Evolutionary conservation across 2,329 filamentous ascomycete genomes (phyloP).

Genomic region (Grosmannia serpens): DNA sequence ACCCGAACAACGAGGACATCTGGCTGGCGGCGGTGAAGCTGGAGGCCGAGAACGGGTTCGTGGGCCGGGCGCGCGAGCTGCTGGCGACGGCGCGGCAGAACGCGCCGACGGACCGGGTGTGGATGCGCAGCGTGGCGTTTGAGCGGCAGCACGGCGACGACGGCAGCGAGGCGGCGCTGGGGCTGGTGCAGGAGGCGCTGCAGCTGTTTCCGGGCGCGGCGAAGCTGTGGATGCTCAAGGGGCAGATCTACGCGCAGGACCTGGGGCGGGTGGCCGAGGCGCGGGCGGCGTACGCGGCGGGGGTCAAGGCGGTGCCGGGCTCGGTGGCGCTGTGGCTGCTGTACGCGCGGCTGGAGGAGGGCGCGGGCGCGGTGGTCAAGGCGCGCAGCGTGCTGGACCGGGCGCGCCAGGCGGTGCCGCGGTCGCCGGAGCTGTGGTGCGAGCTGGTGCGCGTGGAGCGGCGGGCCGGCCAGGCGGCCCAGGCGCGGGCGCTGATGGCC

Average conservation of each 20-base stretch:
- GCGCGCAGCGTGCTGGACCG: constrained; percentile 89
- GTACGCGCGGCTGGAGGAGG: constrained; percentile 79
- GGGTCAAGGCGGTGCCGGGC: constrained; percentile 74
- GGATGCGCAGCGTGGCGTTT: constrained; percentile 92
- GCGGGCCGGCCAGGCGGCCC: constrained; percentile 67
- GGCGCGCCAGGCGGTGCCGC: constrained; percentile 76
- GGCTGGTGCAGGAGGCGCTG: constrained; percentile 77
- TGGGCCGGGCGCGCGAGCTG: constrained; percentile 70
- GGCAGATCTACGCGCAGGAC: constrained; percentile 79
- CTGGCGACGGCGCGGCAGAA: constrained; percentile 74
- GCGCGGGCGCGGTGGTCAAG: constrained; percentile 71
- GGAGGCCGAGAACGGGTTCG: constrained; percentile 79
- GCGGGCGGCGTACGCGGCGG: constrained; percentile 77
- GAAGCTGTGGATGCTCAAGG: constrained; percentile 98
- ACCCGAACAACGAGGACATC: constrained; percentile 94
- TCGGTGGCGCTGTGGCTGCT: constrained; percentile 86
- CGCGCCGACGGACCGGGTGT: constrained; percentile 89
- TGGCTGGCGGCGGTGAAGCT: constrained; percentile 95
- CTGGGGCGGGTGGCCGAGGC: constrained; percentile 71
- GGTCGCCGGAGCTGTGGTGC: constrained; percentile 74
- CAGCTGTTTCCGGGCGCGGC: constrained; percentile 74
- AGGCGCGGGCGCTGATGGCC: constrained; percentile 89
- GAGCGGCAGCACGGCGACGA: constrained; percentile 62
- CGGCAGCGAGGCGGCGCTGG: constrained; percentile 68
- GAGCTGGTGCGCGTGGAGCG: constrained; percentile 92